phyloP scores from a whole-genome alignment of 1,139 yeast species.

The Yamadazyma sp. region DNA sequence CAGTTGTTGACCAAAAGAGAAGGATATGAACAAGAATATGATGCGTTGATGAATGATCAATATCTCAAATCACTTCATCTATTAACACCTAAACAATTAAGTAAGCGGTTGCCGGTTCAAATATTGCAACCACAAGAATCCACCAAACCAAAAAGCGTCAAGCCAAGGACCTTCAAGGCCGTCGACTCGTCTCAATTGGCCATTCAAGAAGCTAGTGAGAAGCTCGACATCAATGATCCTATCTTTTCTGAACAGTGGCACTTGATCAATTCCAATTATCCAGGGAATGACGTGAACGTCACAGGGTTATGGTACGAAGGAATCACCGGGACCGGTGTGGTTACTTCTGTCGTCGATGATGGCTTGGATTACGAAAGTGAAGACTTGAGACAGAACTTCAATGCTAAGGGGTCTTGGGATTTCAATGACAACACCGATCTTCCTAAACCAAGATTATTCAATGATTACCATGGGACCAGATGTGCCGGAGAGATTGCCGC shows the following conservation, averaged over 20 bases:
- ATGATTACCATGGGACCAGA: slow-evolving; percentile 94
- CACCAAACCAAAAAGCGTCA: too few species aligned
- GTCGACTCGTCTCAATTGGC: slow-evolving; percentile 51
- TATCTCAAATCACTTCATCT: slow-evolving; percentile 47
- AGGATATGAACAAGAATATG: slow-evolving; percentile 28
- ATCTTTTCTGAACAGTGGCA: slow-evolving; percentile 88
- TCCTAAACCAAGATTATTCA: slow-evolving; percentile 79
- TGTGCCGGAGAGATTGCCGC: slow-evolving; percentile 98
- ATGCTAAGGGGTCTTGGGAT: slow-evolving; percentile 83
- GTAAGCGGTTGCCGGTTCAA: slow-evolving; percentile 46
- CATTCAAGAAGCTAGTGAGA: slow-evolving; percentile 44
- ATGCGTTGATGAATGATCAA: slow-evolving; percentile 25
- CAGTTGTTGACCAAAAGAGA: slow-evolving; percentile 26
- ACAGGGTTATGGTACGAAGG: slow-evolving; percentile 83
- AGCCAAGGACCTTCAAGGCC: slow-evolving; percentile 18
- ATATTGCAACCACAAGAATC: slow-evolving; percentile 14
- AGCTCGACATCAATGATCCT: slow-evolving; percentile 76
- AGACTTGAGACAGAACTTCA: slow-evolving; percentile 73
- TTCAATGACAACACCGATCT: slow-evolving; percentile 72
- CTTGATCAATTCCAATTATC: slow-evolving; percentile 64
- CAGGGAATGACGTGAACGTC: slow-evolving; percentile 86
- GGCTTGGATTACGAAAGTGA: slow-evolving; percentile 81
- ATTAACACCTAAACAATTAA: slow-evolving; percentile 47
- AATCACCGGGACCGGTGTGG: slow-evolving; percentile 78
- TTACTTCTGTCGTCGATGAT: slow-evolving; percentile 90